phyloP scores from a whole-genome alignment of 352 stramenopile species.

The Phytophthora multivora region DNA sequence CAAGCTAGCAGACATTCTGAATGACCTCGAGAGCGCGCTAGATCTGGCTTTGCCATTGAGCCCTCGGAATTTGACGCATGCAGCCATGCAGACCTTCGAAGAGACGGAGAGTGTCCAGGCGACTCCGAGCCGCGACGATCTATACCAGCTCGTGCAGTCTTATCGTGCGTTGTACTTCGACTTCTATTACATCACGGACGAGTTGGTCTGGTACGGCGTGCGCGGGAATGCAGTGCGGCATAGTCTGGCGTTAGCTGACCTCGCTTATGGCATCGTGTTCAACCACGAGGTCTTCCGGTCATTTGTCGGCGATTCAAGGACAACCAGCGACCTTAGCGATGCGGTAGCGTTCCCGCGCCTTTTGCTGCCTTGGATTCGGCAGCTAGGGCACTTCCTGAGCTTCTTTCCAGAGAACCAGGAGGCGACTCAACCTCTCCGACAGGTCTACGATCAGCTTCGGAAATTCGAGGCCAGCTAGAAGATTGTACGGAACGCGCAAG shows the following conservation, averaged over 20 bases:
- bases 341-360: constrained; percentile 58
- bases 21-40: constrained; percentile 63
- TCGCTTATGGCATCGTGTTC: constrained; percentile 87
- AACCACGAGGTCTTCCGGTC: constrained; percentile 83
- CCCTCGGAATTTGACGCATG: constrained; percentile 49
- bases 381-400: constrained; percentile 86
- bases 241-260: constrained; percentile 79
- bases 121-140: constrained; percentile 38
- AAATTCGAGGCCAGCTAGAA: constrained; percentile 61
- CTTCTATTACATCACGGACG: constrained; percentile 92
- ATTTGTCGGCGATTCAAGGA: constrained; percentile 46
- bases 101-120: constrained; percentile 26
- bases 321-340: constrained; percentile 22
- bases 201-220: constrained; percentile 88
- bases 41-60: constrained; percentile 75
- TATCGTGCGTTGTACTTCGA: constrained; percentile 89
- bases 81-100: constrained; percentile 44
- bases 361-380: constrained; percentile 85
- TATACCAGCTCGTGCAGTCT: constrained; percentile 72
- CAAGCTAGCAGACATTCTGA: constrained; percentile 59
- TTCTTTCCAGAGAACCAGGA: constrained; percentile 90
- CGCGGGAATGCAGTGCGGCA: constrained; percentile 82
- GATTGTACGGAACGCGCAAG: neutral
- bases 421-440: constrained; percentile 72
- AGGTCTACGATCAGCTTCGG: constrained; percentile 82